Conservation (phyloP, 306 rosid species). For the Mucuna pruriens region DNA sequence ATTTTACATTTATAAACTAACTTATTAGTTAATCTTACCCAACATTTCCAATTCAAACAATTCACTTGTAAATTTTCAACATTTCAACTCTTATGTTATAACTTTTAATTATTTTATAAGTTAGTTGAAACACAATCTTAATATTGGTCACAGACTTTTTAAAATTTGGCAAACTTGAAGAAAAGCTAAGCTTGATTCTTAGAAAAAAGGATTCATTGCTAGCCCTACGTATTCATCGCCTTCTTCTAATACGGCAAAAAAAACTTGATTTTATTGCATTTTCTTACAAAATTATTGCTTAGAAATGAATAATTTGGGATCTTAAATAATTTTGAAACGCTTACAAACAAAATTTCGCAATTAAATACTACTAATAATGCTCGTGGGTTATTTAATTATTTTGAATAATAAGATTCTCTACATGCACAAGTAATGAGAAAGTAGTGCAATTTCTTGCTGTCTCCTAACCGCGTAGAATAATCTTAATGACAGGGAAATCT, state of each 20-base stretch:
- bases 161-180: not conserved
- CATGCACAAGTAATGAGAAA: not conserved
- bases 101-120: too few species aligned
- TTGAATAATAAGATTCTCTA: not conserved
- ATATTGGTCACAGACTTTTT: not conserved
- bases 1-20: too few species aligned
- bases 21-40: too few species aligned
- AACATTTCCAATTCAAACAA: too few species aligned
- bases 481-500: slow-evolving; percentile 2
- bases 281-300: not conserved
- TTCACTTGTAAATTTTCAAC: too few species aligned
- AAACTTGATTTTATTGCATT: not conserved
- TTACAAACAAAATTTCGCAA: not conserved
- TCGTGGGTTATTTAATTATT: not conserved
- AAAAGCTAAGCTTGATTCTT: not conserved
- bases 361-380: not conserved
- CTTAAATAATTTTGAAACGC: not conserved
- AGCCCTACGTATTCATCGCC: not conserved
- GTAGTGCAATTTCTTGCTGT: not conserved
- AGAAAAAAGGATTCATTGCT: not conserved
- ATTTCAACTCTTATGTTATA: too few species aligned
- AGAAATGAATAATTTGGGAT: not conserved
- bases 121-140: too few species aligned
- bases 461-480: not conserved
- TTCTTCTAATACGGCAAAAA: not conserved